Conservation (phyloP, 768 basidiomycete genomes). For the Cystoderma amianthinum region DNA sequence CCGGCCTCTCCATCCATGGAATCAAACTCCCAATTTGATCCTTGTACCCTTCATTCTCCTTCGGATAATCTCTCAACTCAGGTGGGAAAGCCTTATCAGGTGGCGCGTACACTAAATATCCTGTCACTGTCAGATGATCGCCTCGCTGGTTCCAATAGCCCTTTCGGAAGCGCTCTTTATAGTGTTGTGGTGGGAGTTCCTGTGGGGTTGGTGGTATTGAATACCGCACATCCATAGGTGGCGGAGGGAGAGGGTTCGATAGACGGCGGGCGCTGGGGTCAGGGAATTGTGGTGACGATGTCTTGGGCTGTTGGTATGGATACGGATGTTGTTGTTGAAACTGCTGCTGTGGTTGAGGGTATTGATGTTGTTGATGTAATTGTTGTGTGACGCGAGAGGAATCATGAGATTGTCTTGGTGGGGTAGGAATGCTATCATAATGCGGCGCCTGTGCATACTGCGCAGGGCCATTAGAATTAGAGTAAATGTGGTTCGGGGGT, state of each 20-base stretch:
- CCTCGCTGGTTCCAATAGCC: constrained; percentile 77
- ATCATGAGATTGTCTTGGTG: not conserved
- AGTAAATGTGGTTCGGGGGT: not conserved
- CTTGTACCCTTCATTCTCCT: constrained; percentile 44
- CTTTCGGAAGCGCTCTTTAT: constrained; percentile 26
- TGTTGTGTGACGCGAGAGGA: constrained; percentile 1
- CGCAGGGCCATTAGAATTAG: not conserved
- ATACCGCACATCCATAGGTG: not conserved
- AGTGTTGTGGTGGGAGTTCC: constrained; percentile 6
- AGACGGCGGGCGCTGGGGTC: not conserved
- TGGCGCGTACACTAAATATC: constrained; percentile 65
- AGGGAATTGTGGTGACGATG: constrained; percentile 5
- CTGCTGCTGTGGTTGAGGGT: too few species aligned
- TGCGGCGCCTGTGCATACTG: not conserved
- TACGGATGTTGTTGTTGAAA: too few species aligned
- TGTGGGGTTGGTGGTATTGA: constrained; percentile 1
- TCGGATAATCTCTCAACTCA: constrained; percentile 57
- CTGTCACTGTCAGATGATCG: constrained; percentile 52
- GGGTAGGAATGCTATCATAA: not conserved
- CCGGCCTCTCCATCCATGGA: constrained; percentile 37
- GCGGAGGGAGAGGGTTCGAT: not conserved
- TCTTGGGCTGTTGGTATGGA: too few species aligned
- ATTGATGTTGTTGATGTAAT: too few species aligned
- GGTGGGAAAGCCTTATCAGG: constrained; percentile 43
- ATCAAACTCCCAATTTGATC: constrained; percentile 42